Percentiles rank a stretch among this genome's conserved stretches.
Conservation (phyloP, 163 green algal genomes). For the Chloromonas sp. region DNA sequence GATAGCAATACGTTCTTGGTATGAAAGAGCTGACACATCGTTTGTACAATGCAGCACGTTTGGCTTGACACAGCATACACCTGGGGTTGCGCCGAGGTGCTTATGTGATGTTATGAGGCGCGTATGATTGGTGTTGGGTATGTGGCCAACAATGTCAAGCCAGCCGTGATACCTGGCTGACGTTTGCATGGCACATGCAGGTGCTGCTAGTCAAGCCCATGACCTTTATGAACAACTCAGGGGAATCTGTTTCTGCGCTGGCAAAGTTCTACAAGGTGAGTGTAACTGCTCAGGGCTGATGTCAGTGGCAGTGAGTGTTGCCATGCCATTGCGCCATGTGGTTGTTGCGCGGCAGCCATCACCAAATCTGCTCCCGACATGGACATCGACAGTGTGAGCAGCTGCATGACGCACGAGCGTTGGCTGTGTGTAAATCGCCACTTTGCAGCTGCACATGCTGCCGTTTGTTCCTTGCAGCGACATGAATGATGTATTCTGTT, state of each 20-base stretch:
- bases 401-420: too few relatives aligned
- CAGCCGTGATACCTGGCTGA: background rate
- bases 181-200: background rate
- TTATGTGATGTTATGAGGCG: background rate
- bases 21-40: background rate
- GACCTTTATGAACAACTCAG: conserved; percentile 93
- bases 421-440: too few relatives aligned
- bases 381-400: too few relatives aligned
- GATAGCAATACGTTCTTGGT: too few relatives aligned
- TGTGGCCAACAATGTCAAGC: too few relatives aligned
- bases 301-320: too few relatives aligned
- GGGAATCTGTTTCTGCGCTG: conserved; percentile 69
- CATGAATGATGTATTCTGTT: background rate
- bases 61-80: background rate
- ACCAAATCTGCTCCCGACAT: too few relatives aligned
- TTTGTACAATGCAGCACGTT: background rate
- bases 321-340: too few relatives aligned
- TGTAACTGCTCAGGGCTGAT: too few relatives aligned
- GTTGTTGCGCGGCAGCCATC: too few relatives aligned
- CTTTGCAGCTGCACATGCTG: too few relatives aligned
- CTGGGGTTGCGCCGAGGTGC: background rate
- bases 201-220: conserved; percentile 89
- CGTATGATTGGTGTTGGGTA: background rate
- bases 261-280: conserved; percentile 69
- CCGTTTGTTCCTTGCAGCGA: too few relatives aligned